A percentile compares a stretch with the other conserved stretches of the same genome.
These are phyloP conservation scores for Blastobotrys proliferans DNA, from an alignment of 1,139 yeast genomes.

Conservation along the genomic window DNA sequence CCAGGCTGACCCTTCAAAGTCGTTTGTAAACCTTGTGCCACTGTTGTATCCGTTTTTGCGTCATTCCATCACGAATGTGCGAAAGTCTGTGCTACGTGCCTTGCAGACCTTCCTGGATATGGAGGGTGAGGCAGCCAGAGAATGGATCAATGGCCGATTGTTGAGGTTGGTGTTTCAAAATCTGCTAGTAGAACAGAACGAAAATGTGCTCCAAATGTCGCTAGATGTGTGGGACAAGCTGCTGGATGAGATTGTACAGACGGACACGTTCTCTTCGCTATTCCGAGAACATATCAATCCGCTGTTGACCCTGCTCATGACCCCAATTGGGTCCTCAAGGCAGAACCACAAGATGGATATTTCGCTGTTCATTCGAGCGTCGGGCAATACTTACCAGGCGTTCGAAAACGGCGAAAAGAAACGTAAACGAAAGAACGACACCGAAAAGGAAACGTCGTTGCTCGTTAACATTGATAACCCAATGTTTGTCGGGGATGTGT, in stretches of 20 bases:
- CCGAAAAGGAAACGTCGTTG: slow-evolving; percentile 16
- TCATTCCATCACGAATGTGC: slow-evolving; percentile 88
- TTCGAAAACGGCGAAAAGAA: slow-evolving; percentile 27
- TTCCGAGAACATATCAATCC: slow-evolving; percentile 51
- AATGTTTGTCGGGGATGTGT: slow-evolving; percentile 84
- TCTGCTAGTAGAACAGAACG: slow-evolving; percentile 80
- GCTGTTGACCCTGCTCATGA: slow-evolving; percentile 67
- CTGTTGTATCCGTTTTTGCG: slow-evolving; percentile 87
- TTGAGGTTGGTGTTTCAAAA: slow-evolving; percentile 82
- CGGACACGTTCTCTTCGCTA: slow-evolving; percentile 27
- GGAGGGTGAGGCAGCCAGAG: slow-evolving; percentile 47
- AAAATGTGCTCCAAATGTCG: slow-evolving; percentile 64
- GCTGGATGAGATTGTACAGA: slow-evolving; percentile 43
- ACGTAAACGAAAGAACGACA: slow-evolving; percentile 29
- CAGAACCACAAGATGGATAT: slow-evolving; percentile 84
- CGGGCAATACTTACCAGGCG: slow-evolving; percentile 51
- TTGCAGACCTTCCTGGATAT: slow-evolving; percentile 70
- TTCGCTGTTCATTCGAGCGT: slow-evolving; percentile 68
- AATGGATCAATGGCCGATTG: slow-evolving; percentile 74
- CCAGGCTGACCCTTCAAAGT: slow-evolving; percentile 43
- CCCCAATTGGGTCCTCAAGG: slow-evolving; percentile 93
- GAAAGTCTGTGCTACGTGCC: slow-evolving; percentile 83
- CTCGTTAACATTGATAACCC: slow-evolving; percentile 86
- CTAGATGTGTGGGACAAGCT: slow-evolving; percentile 57
- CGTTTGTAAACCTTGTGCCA: slow-evolving; percentile 79